A percentile compares a stretch with the other conserved stretches of the same genome.
Conservation (phyloP, 306 rosid species). For the Prunus davidiana region DNA sequence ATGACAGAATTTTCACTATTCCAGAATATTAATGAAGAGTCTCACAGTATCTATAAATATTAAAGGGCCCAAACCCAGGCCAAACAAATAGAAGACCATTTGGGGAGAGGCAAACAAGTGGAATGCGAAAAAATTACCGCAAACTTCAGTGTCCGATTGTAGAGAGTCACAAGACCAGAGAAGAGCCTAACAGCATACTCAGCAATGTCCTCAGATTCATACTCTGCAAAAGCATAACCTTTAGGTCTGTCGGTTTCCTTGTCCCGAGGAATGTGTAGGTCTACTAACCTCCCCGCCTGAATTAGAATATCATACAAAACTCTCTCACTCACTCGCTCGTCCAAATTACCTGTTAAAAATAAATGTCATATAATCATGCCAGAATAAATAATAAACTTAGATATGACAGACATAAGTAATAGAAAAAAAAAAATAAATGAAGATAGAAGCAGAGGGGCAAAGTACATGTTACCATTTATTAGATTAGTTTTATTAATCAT, state of each 20-base stretch:
- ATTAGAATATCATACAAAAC: slow-evolving; percentile 80
- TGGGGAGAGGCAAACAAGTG: neutral
- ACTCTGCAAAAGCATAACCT: slow-evolving; percentile 88
- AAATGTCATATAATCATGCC: slow-evolving; percentile 7
- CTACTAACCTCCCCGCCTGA: slow-evolving; percentile 85
- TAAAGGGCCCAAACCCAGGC: neutral
- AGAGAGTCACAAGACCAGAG: slow-evolving; percentile 83
- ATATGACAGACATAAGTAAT: neutral
- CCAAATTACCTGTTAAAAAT: slow-evolving; percentile 66
- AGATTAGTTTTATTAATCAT: neutral
- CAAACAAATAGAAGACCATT: neutral
- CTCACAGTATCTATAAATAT: neutral
- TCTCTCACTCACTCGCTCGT: slow-evolving; percentile 86
- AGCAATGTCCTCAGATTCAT: slow-evolving; percentile 79
- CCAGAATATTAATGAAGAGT: neutral
- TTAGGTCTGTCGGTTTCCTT: slow-evolving; percentile 71
- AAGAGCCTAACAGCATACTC: slow-evolving; percentile 88
- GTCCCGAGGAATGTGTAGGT: slow-evolving; percentile 81
- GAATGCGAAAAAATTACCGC: slow-evolving; percentile 47
- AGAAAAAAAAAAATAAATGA: no score
- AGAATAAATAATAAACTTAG: neutral
- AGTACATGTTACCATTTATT: neutral
- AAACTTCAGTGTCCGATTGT: slow-evolving; percentile 78
- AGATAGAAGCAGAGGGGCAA: neutral
- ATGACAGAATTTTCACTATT: neutral